Base-by-base conservation (phyloP, 371 early-diverging fungal species). In the Mucor lusitanicus region DNA sequence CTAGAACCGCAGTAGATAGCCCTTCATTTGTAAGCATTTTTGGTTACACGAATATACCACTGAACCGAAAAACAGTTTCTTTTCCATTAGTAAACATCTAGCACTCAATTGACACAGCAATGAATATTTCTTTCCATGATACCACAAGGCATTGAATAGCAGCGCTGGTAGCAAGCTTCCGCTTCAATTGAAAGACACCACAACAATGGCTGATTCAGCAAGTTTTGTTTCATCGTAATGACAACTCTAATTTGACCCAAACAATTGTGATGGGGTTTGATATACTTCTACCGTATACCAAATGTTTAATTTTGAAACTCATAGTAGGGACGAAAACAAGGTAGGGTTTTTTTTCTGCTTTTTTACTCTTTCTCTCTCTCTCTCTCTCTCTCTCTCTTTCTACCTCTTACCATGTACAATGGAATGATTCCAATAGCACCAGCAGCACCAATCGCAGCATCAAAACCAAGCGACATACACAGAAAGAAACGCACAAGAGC, bases 381-480 rank as follows among this genome's bases (percentile, higher is more conserved):
- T 48, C 23, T 5, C 6, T 21, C 48, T 23, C 21, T 48, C 1
- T 21, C 25, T 50, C 50, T 50, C 23, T 25, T 23, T 25, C 23
- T 50, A 9, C 25, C 9, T 50, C 3, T 50, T 9, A 9, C 6
- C 23, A 50, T 50, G 50, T 50, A 25, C 23, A 59, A 55, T 21
- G 55, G 61, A 35, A 68, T 73, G 69, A 53, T 73, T 2, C 69
- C 73, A 7, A 62, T 73, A n/a, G 73, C 73, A 42, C 72, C 72
- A 21, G 58, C 72, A 5, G 13, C 54, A 5, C 6, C 28, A 6
- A 35, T 32, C 2, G 3, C 33, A 21, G 4, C 13, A 37, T 17
- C 54, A 0, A 40, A 35, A 57, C 25, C 56, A 19, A 21, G 25
- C 0, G 65, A 72, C 0, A 57, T 68, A 25, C 28, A 57, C 32